phyloP scores from a whole-genome alignment of 306 rosid species.

The Myrica gale region DNA sequence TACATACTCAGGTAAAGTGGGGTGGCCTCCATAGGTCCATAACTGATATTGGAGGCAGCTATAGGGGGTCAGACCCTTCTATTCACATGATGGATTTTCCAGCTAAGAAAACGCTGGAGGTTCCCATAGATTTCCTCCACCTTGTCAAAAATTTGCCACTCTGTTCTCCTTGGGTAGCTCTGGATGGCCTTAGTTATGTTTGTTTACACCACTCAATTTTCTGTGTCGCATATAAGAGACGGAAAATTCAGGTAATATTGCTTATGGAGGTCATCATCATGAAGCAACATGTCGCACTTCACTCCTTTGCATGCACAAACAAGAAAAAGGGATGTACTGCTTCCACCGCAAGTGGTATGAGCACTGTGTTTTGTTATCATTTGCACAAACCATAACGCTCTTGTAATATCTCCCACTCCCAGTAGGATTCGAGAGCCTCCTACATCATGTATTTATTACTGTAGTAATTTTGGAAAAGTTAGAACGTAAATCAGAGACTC shows the following conservation, averaged over 20 bases:
- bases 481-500: background rate
- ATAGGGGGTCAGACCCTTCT: too few relatives aligned
- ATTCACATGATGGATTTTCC: too few relatives aligned
- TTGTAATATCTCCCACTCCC: background rate
- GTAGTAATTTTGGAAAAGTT: background rate
- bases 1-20: too few relatives aligned
- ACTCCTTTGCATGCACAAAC: constrained; percentile 20
- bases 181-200: background rate
- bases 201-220: background rate
- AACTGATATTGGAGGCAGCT: too few relatives aligned
- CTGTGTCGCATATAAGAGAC: background rate
- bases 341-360: background rate
- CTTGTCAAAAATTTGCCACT: too few relatives aligned
- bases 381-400: background rate
- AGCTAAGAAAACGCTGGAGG: too few relatives aligned
- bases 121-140: too few relatives aligned
- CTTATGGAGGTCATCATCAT: constrained; percentile 22
- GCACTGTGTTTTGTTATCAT: constrained; percentile 3
- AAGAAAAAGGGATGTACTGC: background rate
- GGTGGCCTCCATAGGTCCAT: too few relatives aligned
- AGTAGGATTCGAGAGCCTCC: background rate
- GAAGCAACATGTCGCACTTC: constrained; percentile 20
- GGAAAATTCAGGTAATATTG: background rate
- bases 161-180: too few relatives aligned
- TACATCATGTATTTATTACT: background rate